These are phyloP conservation scores for Stentor roeselii DNA, from an alignment of 73 alveolate species.

Conservation along the genomic window DNA sequence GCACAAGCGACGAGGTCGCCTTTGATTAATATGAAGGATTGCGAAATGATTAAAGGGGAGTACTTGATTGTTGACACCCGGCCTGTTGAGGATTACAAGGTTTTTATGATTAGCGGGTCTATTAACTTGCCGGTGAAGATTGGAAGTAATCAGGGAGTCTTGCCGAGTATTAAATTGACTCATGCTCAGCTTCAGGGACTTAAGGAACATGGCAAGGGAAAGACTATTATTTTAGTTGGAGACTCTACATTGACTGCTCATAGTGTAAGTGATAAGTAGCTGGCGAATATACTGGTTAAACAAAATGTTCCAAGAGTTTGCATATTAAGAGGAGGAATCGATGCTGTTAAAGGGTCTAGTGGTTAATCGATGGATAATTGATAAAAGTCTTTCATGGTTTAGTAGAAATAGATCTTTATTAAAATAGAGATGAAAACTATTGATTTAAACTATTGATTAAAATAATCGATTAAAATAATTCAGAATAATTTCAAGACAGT, in stretches of 20 bases:
- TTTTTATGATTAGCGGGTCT: background rate
- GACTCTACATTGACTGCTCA: background rate
- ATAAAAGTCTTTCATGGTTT: no score
- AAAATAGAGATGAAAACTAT: no score
- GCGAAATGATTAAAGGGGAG: background rate
- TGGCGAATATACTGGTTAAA: background rate
- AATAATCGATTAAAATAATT: no score
- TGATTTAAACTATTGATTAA: no score
- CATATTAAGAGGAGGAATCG: conserved; percentile 12
- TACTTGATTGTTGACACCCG: background rate
- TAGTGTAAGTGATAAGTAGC: conserved; percentile 1
- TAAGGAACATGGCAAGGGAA: background rate
- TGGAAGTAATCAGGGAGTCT: background rate
- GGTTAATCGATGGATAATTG: no score
- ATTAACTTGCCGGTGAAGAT: background rate
- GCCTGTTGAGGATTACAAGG: background rate
- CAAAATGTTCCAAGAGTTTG: background rate
- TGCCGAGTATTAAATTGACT: background rate
- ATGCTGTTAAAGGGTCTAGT: background rate
- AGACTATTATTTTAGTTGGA: background rate
- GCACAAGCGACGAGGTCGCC: conserved; percentile 20
- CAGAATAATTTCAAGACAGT: no score
- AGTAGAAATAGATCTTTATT: no score
- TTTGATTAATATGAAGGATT: background rate
- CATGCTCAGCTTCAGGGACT: background rate